Base-by-base conservation (phyloP, 2,329 filamentous ascomycete species). In the Tympanopsis confertula region DNA sequence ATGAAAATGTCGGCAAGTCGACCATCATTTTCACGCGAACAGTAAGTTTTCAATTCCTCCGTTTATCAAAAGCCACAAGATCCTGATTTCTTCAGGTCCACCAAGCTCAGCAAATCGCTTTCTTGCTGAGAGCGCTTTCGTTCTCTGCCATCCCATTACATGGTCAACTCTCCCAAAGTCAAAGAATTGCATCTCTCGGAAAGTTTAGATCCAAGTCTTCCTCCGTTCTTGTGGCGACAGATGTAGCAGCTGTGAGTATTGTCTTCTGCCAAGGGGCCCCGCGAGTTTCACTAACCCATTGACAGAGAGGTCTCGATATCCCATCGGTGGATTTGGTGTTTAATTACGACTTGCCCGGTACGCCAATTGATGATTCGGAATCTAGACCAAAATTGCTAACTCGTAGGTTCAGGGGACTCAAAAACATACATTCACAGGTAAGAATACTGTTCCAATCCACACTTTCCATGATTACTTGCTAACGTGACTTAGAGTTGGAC, bases 21-120 rank as follows among this genome's bases (percentile, higher is more conserved):
- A 66, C 65, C 42, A 81, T 82, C 47, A 65, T 81, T 37, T 82
- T 82, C 60, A 77, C 73, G 1, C 63, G 77, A 22, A 82, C 78
- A 0, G 73, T n/a, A n/a, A n/a, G n/a, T n/a, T n/a, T n/a, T n/a
- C n/a, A n/a, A n/a, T n/a, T n/a, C n/a, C n/a, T n/a, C n/a, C n/a
- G n/a, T n/a, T n/a, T n/a, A n/a, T n/a, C n/a, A n/a, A n/a, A n/a
- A n/a, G n/a, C n/a, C n/a, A n/a, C n/a, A n/a, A n/a, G n/a, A n/a
- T n/a, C n/a, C n/a, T n/a, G n/a, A n/a, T n/a, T n/a, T n/a, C n/a
- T n/a, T n/a, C n/a, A n/a, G n/a, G n/a, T 82, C 37, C 71, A 79
- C 54, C 76, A 82, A 49, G 74, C 75, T 0, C 73, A 78, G 48
- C 66, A 76, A 3, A 57, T 82, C 14, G 67, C 75, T 5, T 68